Conservation (phyloP, 768 basidiomycete genomes). For the Podaxis sp. region DNA sequence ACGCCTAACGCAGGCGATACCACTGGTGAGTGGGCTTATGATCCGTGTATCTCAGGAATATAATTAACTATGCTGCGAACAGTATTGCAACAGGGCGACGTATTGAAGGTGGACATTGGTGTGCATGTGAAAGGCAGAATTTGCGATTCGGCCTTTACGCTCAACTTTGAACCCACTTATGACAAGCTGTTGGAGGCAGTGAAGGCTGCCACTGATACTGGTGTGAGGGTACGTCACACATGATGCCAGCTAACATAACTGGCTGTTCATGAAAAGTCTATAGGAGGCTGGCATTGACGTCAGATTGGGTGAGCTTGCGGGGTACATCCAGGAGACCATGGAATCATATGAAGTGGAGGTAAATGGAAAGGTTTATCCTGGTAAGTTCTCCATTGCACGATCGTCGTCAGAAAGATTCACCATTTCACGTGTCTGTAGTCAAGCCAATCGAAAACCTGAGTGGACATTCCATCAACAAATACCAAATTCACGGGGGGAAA, state of each 20-base stretch:
- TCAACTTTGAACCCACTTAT: conserved; percentile 87
- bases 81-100: conserved; percentile 84
- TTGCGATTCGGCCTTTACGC: conserved; percentile 92
- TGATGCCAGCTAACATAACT: not conserved
- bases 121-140: conserved; percentile 98
- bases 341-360: conserved; percentile 97
- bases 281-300: conserved; percentile 98
- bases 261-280: not conserved
- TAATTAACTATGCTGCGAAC: not conserved
- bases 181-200: conserved; percentile 89
- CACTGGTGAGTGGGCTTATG: conserved; percentile 48
- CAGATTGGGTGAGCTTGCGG: conserved; percentile 89
- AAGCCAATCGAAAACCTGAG: conserved; percentile 93
- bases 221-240: conserved; percentile 60
- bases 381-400: conserved; percentile 39
- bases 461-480: conserved; percentile 88
- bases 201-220: conserved; percentile 91
- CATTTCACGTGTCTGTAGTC: conserved; percentile 45
- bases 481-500: conserved; percentile 94
- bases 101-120: conserved; percentile 96
- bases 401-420: conserved; percentile 1
- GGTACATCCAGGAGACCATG: conserved; percentile 96
- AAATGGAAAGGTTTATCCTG: conserved; percentile 78
- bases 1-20: conserved; percentile 94
- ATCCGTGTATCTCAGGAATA: not conserved